Percentiles rank a stretch among this genome's conserved stretches.
These are phyloP conservation scores for Cercospora sesami DNA, from an alignment of 2,329 filamentous ascomycete genomes.

Conservation along the genomic window DNA sequence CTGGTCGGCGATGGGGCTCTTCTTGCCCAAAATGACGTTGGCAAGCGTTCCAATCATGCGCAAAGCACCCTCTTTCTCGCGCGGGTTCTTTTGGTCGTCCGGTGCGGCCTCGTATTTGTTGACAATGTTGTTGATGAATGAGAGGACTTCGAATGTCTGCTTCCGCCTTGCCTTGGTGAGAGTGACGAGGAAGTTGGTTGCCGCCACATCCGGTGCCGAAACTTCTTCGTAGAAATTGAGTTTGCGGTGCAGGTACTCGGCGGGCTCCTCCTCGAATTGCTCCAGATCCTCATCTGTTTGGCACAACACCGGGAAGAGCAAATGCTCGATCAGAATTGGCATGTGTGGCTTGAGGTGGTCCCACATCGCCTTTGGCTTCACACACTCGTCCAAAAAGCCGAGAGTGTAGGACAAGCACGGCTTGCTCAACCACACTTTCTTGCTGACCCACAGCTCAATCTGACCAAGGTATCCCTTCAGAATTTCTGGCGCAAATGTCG, in stretches of 20 bases:
- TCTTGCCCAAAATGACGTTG: conserved; percentile 92
- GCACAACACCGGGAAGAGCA: conserved; percentile 93
- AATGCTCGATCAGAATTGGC: conserved; percentile 87
- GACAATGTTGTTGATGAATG: conserved; percentile 92
- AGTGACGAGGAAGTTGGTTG: conserved; percentile 93
- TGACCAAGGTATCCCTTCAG: conserved; percentile 91
- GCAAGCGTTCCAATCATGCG: conserved; percentile 96
- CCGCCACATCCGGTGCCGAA: conserved; percentile 89
- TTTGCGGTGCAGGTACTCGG: conserved; percentile 95
- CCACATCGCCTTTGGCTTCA: conserved; percentile 98
- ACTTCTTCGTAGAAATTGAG: conserved; percentile 98
- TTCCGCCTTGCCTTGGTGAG: conserved; percentile 93
- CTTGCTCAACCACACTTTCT: conserved; percentile 91
- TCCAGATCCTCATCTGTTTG: conserved; percentile 89
- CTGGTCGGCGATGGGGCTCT: conserved; percentile 95
- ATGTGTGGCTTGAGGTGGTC: conserved; percentile 88
- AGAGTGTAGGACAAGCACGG: conserved; percentile 91
- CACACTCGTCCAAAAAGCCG: conserved; percentile 93
- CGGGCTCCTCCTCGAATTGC: conserved; percentile 89
- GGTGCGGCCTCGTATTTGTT: conserved; percentile 85
- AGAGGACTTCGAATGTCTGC: conserved; percentile 91
- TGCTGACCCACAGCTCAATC: conserved; percentile 96
- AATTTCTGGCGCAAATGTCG: conserved; percentile 91
- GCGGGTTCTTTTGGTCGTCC: conserved; percentile 86
- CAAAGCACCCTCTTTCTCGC: conserved; percentile 93